phyloP scores from a whole-genome alignment of 169 alveolate genomes.

The Eimeria falciformis region DNA sequence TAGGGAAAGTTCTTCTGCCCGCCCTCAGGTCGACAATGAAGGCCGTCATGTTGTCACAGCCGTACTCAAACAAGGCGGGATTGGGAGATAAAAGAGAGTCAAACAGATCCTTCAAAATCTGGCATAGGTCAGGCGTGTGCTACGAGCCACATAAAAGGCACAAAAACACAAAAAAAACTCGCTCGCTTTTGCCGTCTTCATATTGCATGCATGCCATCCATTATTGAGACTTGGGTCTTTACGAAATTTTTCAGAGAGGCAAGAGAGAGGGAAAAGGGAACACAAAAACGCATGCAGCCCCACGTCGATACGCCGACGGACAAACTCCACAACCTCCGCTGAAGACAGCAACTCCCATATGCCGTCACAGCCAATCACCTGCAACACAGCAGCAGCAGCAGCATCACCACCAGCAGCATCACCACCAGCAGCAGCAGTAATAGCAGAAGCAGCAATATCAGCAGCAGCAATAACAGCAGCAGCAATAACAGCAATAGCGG shows the following conservation, averaged over 20 bases:
- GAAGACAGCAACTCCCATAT: constrained; percentile 78
- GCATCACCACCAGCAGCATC: neutral
- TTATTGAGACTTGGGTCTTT: no score
- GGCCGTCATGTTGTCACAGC: constrained; percentile 82
- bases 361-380: constrained; percentile 81
- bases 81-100: constrained; percentile 78
- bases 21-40: constrained; percentile 75
- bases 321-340: constrained; percentile 77
- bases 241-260: no score
- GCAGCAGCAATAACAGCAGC: neutral
- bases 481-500: neutral
- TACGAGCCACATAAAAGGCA: neutral
- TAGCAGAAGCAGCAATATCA: no score
- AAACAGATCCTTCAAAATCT: constrained; percentile 73
- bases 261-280: no score
- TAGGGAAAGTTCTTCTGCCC: neutral
- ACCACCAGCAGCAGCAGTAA: neutral
- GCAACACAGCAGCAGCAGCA: constrained; percentile 14
- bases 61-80: constrained; percentile 77
- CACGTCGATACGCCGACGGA: constrained; percentile 76
- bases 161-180: neutral
- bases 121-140: constrained; percentile 71
- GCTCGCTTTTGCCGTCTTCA: no score
- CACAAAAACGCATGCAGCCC: neutral
- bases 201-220: no score